A percentile compares a stretch with the other conserved stretches of the same genome.
Conservation (phyloP, 495 filamentous ascomycete species). For the Xylaria venustula region DNA sequence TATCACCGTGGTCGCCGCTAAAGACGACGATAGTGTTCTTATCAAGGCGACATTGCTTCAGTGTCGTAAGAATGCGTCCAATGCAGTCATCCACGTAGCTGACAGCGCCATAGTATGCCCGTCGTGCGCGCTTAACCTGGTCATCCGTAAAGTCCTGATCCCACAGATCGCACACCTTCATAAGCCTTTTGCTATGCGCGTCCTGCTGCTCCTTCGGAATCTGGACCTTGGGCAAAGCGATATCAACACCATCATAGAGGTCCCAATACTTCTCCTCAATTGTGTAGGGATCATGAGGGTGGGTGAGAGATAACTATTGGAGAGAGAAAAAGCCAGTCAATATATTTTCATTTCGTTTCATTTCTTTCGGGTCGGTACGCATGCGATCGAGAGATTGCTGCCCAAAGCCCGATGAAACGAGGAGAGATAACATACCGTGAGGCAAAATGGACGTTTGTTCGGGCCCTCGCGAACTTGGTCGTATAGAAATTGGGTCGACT, state of each 20-base stretch:
- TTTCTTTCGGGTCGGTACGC: too few relatives aligned
- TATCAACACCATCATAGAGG: slow-evolving; percentile 81
- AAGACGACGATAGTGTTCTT: slow-evolving; percentile 85
- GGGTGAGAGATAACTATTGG: slow-evolving; percentile 72
- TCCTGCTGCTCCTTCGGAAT: slow-evolving; percentile 79
- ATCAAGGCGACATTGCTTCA: slow-evolving; percentile 71
- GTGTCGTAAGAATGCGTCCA: slow-evolving; percentile 68
- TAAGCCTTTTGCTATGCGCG: slow-evolving; percentile 73
- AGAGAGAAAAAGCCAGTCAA: neutral
- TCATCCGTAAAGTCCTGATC: slow-evolving; percentile 75
- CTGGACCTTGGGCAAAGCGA: slow-evolving; percentile 68
- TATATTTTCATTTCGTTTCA: neutral
- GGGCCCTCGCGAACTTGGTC: slow-evolving; percentile 73
- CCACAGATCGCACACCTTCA: slow-evolving; percentile 79
- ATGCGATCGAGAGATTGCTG: too few relatives aligned
- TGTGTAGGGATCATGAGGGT: slow-evolving; percentile 89
- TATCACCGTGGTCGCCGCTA: slow-evolving; percentile 87
- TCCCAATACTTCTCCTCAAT: slow-evolving; percentile 90
- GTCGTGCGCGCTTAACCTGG: slow-evolving; percentile 72
- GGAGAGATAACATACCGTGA: slow-evolving; percentile 53
- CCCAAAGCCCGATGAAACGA: too few relatives aligned
- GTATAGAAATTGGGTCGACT: slow-evolving; percentile 77
- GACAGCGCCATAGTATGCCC: slow-evolving; percentile 86
- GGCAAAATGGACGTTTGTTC: slow-evolving; percentile 70
- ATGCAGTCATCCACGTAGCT: slow-evolving; percentile 87